Percentiles rank a stretch among this genome's conserved stretches.
Conservation (phyloP, 164 flowering plant species). For the Tetrastigma voinierianum region DNA sequence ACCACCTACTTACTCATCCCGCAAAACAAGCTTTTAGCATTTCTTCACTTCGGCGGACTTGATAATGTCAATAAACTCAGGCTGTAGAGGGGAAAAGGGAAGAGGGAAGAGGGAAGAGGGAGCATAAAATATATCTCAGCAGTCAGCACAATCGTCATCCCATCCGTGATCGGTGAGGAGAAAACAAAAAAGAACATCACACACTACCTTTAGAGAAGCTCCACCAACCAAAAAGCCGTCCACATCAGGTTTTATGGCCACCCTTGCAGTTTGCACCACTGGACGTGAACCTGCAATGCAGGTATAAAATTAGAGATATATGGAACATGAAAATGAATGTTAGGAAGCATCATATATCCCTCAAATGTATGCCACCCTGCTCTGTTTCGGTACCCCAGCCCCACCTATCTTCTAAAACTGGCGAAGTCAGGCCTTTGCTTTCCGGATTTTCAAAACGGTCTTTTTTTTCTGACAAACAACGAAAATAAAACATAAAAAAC, state of each 20-base stretch:
- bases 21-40: conserved; percentile 19
- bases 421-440: no score
- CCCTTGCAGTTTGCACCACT: conserved; percentile 82
- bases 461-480: no score
- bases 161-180: no score
- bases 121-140: not conserved
- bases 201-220: conserved; percentile 87
- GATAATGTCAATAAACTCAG: conserved; percentile 83
- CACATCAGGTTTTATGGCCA: conserved; percentile 72
- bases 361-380: no score
- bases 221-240: conserved; percentile 96
- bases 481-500: no score
- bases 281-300: conserved; percentile 71
- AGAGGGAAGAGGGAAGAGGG: no score
- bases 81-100: conserved; percentile 46
- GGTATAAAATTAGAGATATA: not conserved
- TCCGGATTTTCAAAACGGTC: no score
- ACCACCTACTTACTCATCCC: not conserved
- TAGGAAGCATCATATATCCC: no score
- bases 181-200: not conserved
- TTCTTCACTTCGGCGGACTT: no score
- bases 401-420: no score
- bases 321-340: not conserved
- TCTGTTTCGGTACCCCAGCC: no score
- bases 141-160: not conserved